Conservation (phyloP, 2,329 filamentous ascomycete species). For the Chrysoporthe cubensis region DNA sequence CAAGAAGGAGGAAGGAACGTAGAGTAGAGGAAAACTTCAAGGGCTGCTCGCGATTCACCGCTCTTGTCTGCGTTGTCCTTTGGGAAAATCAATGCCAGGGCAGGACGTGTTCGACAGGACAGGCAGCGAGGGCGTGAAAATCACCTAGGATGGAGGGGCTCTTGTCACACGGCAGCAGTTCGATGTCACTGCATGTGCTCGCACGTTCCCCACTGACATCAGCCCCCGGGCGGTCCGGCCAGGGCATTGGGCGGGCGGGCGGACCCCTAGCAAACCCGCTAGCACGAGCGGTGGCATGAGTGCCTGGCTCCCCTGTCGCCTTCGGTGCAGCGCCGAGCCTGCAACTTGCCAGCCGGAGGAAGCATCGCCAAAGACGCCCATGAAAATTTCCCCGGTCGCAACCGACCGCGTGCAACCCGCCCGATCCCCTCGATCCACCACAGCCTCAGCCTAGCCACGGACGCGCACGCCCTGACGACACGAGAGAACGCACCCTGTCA, state of each 20-base stretch:
- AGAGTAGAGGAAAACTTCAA: neutral
- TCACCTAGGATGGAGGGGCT: slow-evolving; percentile 24
- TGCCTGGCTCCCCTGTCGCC: neutral
- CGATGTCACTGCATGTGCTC: slow-evolving; percentile 8
- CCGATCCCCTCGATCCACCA: neutral
- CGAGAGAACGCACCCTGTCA: slow-evolving; percentile 8
- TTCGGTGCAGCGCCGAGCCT: neutral
- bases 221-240: slow-evolving; percentile 23
- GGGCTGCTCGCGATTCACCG: slow-evolving; percentile 10
- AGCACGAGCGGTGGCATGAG: neutral
- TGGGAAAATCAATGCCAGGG: neutral
- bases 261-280: neutral
- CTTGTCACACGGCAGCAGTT: slow-evolving; percentile 7
- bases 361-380: neutral
- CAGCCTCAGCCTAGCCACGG: neutral
- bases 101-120: neutral
- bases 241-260: slow-evolving; percentile 4
- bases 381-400: neutral
- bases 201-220: slow-evolving; percentile 23
- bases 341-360: neutral
- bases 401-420: neutral
- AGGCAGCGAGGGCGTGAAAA: slow-evolving; percentile 18
- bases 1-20: neutral
- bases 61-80: slow-evolving; percentile 3
- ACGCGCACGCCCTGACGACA: neutral